Conservation (phyloP, 495 filamentous ascomycete genomes). For the Peziza echinospora region DNA sequence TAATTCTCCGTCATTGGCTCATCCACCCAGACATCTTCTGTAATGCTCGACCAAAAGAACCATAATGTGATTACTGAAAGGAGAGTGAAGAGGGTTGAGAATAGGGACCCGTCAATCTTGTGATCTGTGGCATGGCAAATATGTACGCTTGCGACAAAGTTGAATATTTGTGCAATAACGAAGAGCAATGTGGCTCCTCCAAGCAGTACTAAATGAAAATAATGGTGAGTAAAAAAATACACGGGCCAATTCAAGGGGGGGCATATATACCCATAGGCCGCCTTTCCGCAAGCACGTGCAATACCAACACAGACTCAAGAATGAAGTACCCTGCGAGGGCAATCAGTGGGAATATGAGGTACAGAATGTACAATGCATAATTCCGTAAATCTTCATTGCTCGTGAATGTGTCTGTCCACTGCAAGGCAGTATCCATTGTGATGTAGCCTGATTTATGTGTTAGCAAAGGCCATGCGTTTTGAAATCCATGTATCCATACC, state of each 20-base stretch:
- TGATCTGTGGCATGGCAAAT: conserved; percentile 62
- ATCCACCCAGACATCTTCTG: conserved; percentile 88
- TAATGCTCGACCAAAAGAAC: conserved; percentile 98
- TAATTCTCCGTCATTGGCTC: conserved; percentile 4
- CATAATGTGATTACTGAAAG: conserved; percentile 61
- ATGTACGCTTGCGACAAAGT: conserved; percentile 78
- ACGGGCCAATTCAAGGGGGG: background rate
- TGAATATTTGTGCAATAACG: conserved; percentile 80
- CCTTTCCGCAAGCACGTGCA: conserved; percentile 62
- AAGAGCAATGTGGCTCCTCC: conserved; percentile 54
- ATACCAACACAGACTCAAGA: conserved; percentile 60
- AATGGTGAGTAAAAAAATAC: conserved; percentile 10
- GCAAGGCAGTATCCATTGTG: conserved; percentile 76
- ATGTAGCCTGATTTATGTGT: conserved; percentile 37
- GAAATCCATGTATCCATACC: conserved; percentile 23
- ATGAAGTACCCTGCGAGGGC: conserved; percentile 67
- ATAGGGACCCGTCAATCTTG: conserved; percentile 81
- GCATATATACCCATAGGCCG: conserved; percentile 55
- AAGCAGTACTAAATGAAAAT: conserved; percentile 42
- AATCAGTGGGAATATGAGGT: conserved; percentile 76
- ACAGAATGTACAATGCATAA: conserved; percentile 79
- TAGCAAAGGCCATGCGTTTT: background rate
- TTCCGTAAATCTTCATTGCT: conserved; percentile 38
- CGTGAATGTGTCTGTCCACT: conserved; percentile 60
- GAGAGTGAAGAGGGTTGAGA: conserved; percentile 83